Base-by-base conservation (phyloP, 768 basidiomycete species). In the Collybiopsis luxurians region DNA sequence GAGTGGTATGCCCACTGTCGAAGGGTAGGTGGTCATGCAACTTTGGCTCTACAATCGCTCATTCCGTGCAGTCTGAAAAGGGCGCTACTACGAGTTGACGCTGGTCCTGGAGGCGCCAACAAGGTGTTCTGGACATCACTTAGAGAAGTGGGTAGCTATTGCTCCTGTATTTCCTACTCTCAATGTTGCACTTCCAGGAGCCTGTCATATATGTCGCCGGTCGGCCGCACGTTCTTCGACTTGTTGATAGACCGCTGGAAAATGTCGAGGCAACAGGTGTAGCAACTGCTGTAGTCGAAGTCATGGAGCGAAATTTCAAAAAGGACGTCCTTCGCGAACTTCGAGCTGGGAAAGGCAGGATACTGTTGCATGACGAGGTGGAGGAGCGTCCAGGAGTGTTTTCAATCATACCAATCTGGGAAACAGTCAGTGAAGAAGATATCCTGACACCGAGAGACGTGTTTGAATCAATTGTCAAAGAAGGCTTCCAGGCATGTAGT, bases 201-300 rank as follows among this genome's bases (percentile, higher is more conserved):
- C 95, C 95, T 24, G 96, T 98, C 3, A 78, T 98, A 43, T 97
- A 95, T 65, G 80, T 97, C 45, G 82, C 86, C 26, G 92, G 92
- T 5, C 78, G 87, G 54, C 92, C 93, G 1, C 95, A 97, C 66
- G 96, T 98, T 11, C 76, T 99, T 12, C 87, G 97, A 13, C 79
- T 95, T 1, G 81, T 93, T 4, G 86, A 92, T 66, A 84, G 85
- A 45, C 97, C 97, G 0, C 73, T 98, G 23, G 92, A 92, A 71
- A 99, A 99, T 63, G 91, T 99, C 53, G 90, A 98, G 64, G 92
- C 96, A 2, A 98, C 97, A 0, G 97, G 97, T 23, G 87, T 98
- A 2, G 90, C 92, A 0, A 95, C 95, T 0, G 77, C 79, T 5
- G 86, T 92, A 31, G 97, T 98, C 2, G 97, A 98, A 69, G 77